Evolutionary conservation across 75 land plant species (phyloP).

Genomic region (Cryptomeria japonica): DNA sequence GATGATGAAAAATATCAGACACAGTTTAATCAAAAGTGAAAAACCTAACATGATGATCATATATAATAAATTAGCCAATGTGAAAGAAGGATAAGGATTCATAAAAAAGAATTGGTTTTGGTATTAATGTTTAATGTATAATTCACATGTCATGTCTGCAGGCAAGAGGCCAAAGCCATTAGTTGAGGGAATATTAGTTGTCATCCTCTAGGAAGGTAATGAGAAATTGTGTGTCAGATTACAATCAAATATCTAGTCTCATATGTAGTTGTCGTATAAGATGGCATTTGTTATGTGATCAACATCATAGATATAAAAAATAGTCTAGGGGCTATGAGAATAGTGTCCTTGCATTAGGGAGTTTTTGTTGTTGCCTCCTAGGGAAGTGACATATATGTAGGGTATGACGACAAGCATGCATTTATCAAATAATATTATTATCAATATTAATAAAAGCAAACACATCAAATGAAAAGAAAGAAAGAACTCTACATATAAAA

Average conservation of each 20-base stretch:
- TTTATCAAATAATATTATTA: not conserved
- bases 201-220: not conserved
- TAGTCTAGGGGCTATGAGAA: not conserved
- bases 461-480: too few relatives aligned
- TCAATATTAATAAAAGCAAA: too few relatives aligned
- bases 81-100: not conserved
- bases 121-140: not conserved
- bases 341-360: not conserved
- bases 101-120: not conserved
- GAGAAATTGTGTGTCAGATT: not conserved
- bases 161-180: slow-evolving; percentile 1
- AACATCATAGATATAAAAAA: not conserved
- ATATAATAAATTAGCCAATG: not conserved
- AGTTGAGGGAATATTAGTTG: slow-evolving; percentile 8
- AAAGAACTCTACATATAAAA: too few relatives aligned
- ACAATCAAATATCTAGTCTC: slow-evolving; percentile 1
- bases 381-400: not conserved
- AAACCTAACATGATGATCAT: too few relatives aligned
- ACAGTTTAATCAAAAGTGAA: too few relatives aligned
- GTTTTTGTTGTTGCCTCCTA: not conserved
- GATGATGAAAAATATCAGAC: too few relatives aligned
- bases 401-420: not conserved
- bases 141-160: slow-evolving; percentile 2
- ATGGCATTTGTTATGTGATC: not conserved
- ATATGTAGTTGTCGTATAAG: not conserved